Percentiles rank a stretch among this genome's conserved stretches.
Conservation (phyloP, 225 moss, liverwort and hornwort genomes). For the Takakia lepidozioides region DNA sequence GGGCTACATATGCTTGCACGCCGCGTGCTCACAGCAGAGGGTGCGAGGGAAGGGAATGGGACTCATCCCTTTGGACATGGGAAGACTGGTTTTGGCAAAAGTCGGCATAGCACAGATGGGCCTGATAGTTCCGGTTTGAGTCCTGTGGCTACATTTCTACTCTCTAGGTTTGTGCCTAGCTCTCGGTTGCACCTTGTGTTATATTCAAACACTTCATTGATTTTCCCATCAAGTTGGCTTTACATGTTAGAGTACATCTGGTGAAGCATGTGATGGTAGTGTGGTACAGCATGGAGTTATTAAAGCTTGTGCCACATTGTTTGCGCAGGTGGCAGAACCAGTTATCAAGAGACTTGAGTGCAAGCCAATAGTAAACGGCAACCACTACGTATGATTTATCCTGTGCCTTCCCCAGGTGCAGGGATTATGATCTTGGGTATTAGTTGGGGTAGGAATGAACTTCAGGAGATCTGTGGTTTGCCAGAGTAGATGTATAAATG, state of each 20-base stretch:
- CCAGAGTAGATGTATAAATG: conserved; percentile 42
- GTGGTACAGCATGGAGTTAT: not conserved
- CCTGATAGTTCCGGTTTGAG: conserved; percentile 56
- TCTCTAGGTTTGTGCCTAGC: conserved; percentile 28
- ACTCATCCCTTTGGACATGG: conserved; percentile 20
- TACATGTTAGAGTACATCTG: not conserved
- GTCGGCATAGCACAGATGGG: conserved; percentile 27
- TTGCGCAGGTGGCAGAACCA: conserved; percentile 59
- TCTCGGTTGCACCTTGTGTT: not conserved
- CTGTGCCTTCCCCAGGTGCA: conserved; percentile 18
- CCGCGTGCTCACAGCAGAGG: conserved; percentile 58
- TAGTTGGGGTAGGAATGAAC: conserved; percentile 21
- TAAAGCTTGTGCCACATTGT: not conserved
- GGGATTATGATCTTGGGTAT: conserved; percentile 20
- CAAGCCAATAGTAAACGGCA: conserved; percentile 20
- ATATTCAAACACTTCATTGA: not conserved
- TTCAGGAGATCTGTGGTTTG: conserved; percentile 30
- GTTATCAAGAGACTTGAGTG: conserved; percentile 35
- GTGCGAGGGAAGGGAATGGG: conserved; percentile 37
- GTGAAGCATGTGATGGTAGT: not conserved
- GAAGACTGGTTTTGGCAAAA: conserved; percentile 26
- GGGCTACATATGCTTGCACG: conserved; percentile 85
- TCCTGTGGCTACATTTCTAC: conserved; percentile 55
- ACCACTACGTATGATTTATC: conserved; percentile 16
- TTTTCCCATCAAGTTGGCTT: not conserved